A percentile compares a stretch with the other conserved stretches of the same genome.
Evolutionary conservation across 805 yeast species (phyloP).

Genomic region (Zygoascus biomembranicola): DNA sequence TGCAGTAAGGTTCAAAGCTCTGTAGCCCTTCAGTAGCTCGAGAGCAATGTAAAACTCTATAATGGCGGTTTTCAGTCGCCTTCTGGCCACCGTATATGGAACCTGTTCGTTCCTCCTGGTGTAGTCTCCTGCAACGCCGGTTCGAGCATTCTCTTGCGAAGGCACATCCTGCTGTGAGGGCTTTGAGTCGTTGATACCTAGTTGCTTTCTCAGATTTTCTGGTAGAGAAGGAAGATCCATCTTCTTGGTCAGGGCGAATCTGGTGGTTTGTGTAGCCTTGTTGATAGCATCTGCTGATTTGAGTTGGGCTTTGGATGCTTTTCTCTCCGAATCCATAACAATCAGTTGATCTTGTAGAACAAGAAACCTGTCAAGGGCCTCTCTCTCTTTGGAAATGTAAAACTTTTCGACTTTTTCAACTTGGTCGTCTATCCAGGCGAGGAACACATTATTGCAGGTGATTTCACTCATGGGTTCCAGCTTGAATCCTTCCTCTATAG

Average conservation of each 20-base stretch:
- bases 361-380: constrained; percentile 49
- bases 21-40: constrained; percentile 61
- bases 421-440: constrained; percentile 61
- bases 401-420: constrained; percentile 52
- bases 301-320: not conserved
- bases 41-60: constrained; percentile 67
- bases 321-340: constrained; percentile 4
- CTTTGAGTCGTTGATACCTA: not conserved
- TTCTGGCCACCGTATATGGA: constrained; percentile 56
- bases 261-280: constrained; percentile 9
- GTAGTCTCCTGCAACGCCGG: constrained; percentile 25
- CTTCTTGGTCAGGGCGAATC: constrained; percentile 4
- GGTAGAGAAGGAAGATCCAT: constrained; percentile 19
- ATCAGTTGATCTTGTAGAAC: constrained; percentile 61
- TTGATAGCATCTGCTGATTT: constrained; percentile 1
- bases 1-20: constrained; percentile 76
- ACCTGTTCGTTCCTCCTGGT: constrained; percentile 29
- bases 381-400: constrained; percentile 52
- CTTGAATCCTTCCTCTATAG: constrained; percentile 1
- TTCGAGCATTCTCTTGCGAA: not conserved
- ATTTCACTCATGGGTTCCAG: constrained; percentile 7
- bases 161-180: not conserved
- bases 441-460: constrained; percentile 42
- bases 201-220: not conserved
- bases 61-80: constrained; percentile 60